Percentiles rank a stretch among this genome's conserved stretches.
Evolutionary conservation across 2,329 filamentous ascomycete genomes (phyloP).

Genomic region (Ophiostoma populinum): DNA sequence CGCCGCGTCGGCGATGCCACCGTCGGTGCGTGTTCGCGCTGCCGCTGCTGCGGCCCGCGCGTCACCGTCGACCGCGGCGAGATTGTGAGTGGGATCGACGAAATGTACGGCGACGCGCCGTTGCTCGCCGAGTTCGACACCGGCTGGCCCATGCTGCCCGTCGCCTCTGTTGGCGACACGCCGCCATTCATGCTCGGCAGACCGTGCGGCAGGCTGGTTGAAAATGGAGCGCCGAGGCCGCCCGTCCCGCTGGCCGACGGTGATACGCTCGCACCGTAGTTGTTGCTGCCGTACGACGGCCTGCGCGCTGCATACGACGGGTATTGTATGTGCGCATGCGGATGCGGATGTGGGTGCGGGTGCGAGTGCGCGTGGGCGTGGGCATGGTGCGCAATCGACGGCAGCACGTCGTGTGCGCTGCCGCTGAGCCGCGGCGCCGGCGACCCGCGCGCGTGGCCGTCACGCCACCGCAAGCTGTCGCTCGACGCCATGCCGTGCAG

Average conservation of each 20-base stretch:
- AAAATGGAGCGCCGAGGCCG: conserved; percentile 22
- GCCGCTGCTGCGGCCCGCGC: conserved; percentile 25
- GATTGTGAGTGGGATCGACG: conserved; percentile 29
- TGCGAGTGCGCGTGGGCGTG: too few relatives aligned
- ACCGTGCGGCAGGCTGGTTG: background rate
- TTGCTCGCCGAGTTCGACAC: conserved; percentile 12
- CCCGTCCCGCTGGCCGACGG: conserved; percentile 26
- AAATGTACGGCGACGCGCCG: conserved; percentile 31
- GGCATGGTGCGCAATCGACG: too few relatives aligned
- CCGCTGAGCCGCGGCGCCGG: conserved; percentile 32
- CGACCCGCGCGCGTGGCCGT: conserved; percentile 30
- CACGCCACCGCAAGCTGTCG: conserved; percentile 31
- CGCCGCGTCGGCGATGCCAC: conserved; percentile 31
- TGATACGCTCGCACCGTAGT: too few relatives aligned
- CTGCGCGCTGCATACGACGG: conserved; percentile 27
- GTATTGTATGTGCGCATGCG: too few relatives aligned
- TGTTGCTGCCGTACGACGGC: conserved; percentile 30
- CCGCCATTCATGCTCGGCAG: conserved; percentile 28
- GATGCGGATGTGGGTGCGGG: too few relatives aligned
- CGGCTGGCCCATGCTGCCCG: conserved; percentile 10
- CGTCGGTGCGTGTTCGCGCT: conserved; percentile 24
- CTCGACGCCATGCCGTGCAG: conserved; percentile 21
- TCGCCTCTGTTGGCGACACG: conserved; percentile 29
- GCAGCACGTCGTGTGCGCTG: conserved; percentile 27
- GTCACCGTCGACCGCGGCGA: conserved; percentile 31